Evolutionary conservation across 225 moss, liverwort and hornwort genomes (phyloP), one percentile per base, ranked within the genome.

Genomic region (Rhytidiadelphus loreus): DNA sequence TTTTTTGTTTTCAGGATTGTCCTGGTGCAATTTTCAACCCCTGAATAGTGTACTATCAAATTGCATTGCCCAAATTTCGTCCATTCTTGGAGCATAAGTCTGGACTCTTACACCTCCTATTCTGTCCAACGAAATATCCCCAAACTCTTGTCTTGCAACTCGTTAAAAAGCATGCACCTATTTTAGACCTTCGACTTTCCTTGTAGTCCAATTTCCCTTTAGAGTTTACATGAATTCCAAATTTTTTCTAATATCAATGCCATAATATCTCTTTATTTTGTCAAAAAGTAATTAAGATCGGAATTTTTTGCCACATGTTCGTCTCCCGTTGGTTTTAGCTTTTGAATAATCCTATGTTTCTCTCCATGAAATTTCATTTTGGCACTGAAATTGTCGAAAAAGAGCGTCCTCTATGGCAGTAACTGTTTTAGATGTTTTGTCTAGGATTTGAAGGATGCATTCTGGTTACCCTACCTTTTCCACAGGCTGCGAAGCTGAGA

Each of bases 401-500:
- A 48, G 43, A 44, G 23, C 44, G 43, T 5, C 58, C 23, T 33
- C 28, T 50, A 52, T 52, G 77, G 55, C 78, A 82, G 87, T 74
- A 53, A 88, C 74, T 43, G 9, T 61, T 74, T 62, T 62, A 88
- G 82, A 73, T 82, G 59, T 69, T 83, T 77, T 76, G 43, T 57
- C 75, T 89, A 75, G 85, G 84, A 41, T 71, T 89, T 82, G 85
- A 50, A 56, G 70, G 62, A 66, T 87, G 89, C 65, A 46, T 87
- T 85, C 83, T 89, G 85, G 85, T 63, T 41, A 46, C 81, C 74
- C 68, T 55, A 77, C 85, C 46, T 84, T 88, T 79, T 61, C 33
- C 62, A 90, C 86, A 70, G 87, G 35, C 52, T 85, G 87, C 57
- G 82, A 90, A 87, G 44, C 85, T 85, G 87, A 89, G 82, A 83